phyloP scores from a whole-genome alignment of 331 rosid species.

The Arachis monticola region DNA sequence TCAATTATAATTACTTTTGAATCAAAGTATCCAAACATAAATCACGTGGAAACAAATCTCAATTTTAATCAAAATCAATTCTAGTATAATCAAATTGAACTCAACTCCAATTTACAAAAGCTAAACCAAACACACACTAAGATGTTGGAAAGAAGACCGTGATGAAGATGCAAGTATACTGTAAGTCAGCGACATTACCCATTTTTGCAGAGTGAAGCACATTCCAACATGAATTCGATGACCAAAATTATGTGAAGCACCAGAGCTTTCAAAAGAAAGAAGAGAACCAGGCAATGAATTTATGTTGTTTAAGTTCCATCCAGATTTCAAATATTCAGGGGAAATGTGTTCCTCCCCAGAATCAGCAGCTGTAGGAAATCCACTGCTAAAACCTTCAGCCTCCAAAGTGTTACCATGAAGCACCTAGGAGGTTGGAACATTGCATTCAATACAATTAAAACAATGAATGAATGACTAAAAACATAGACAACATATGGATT shows the following conservation, averaged over 20 bases:
- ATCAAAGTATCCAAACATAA: too few species aligned
- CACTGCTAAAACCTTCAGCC: slow-evolving; percentile 60
- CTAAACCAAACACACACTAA: neutral
- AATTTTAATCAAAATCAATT: too few species aligned
- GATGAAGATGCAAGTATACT: slow-evolving; percentile 6
- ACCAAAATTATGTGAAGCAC: slow-evolving; percentile 45
- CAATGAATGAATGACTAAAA: slow-evolving; percentile 34
- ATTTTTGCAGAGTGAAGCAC: slow-evolving; percentile 76
- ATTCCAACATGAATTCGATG: slow-evolving; percentile 73
- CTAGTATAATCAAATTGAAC: too few species aligned
- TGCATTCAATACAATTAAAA: slow-evolving; percentile 37
- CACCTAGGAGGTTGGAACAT: slow-evolving; percentile 63
- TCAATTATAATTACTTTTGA: too few species aligned
- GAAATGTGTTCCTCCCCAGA: slow-evolving; percentile 31
- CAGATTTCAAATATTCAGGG: slow-evolving; percentile 59
- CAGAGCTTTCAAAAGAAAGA: slow-evolving; percentile 76
- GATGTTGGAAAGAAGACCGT: slow-evolving; percentile 24
- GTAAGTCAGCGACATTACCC: slow-evolving; percentile 61
- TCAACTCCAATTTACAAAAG: too few species aligned
- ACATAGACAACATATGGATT: slow-evolving; percentile 32
- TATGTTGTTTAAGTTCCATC: slow-evolving; percentile 84
- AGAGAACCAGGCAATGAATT: slow-evolving; percentile 66
- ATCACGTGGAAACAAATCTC: too few species aligned
- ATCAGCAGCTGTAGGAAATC: slow-evolving; percentile 61
- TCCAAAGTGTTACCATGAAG: slow-evolving; percentile 51